These are phyloP conservation scores for Aeschynomene evenia DNA, from an alignment of 306 rosid species.

Conservation along the genomic window DNA sequence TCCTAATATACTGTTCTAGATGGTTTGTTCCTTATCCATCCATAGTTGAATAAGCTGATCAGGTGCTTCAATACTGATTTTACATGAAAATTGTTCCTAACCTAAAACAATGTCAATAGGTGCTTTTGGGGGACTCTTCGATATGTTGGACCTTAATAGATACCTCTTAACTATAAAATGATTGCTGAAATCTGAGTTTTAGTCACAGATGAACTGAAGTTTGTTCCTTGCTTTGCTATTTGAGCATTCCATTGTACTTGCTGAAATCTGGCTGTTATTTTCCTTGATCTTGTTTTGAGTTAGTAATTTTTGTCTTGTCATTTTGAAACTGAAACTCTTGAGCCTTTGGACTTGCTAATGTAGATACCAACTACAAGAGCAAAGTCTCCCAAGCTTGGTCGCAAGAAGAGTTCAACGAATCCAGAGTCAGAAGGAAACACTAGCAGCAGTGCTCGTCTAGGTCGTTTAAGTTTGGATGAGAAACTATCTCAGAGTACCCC, in stretches of 20 bases:
- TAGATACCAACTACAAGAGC: conserved; percentile 98
- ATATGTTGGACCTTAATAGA: neutral
- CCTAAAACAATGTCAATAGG: neutral
- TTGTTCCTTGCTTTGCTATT: conserved; percentile 17
- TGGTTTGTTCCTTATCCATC: conserved; percentile 19
- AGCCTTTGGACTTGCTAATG: conserved; percentile 32
- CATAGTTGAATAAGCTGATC: conserved; percentile 1
- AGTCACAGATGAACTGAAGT: neutral
- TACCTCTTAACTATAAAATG: neutral
- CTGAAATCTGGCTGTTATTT: conserved; percentile 12
- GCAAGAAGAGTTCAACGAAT: conserved; percentile 60
- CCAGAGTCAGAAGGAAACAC: conserved; percentile 53
- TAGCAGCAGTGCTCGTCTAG: conserved; percentile 40
- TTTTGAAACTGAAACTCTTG: conserved; percentile 10
- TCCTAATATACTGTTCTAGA: conserved; percentile 11
- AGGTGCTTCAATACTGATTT: conserved; percentile 24
- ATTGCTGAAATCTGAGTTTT: conserved; percentile 5
- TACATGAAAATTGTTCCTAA: conserved; percentile 4
- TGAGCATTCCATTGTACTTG: neutral
- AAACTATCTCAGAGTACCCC: conserved; percentile 52
- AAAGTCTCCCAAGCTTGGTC: conserved; percentile 97
- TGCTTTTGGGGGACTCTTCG: neutral
- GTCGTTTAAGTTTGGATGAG: conserved; percentile 72
- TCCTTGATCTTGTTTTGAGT: conserved; percentile 21
- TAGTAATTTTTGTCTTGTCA: conserved; percentile 4